A percentile compares a stretch with the other conserved stretches of the same genome.
These are phyloP conservation scores for Pseudogymnoascus sp. DNA, from an alignment of 2,329 filamentous ascomycete genomes.

Conservation along the genomic window DNA sequence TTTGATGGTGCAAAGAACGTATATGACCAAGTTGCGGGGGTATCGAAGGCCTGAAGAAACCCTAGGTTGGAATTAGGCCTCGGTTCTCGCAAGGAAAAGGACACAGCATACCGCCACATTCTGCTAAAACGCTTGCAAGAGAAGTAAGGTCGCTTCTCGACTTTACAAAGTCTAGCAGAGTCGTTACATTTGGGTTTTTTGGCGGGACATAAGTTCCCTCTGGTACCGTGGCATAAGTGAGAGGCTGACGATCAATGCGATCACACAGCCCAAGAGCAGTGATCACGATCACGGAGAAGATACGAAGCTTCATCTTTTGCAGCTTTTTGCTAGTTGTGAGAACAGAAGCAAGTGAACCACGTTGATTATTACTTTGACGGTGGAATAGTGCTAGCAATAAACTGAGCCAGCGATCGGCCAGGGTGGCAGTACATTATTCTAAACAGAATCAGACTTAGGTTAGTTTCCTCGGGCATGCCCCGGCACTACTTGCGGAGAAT, in stretches of 20 bases:
- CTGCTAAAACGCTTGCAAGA: slow-evolving; percentile 14
- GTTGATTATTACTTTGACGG: background rate
- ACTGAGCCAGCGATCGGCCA: background rate
- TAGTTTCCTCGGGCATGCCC: background rate
- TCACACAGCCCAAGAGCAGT: background rate
- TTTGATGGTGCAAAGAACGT: slow-evolving; percentile 29
- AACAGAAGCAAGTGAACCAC: background rate
- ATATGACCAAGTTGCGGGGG: slow-evolving; percentile 23
- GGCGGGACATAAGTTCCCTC: slow-evolving; percentile 5
- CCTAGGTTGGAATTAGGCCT: slow-evolving; percentile 15
- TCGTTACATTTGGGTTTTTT: slow-evolving; percentile 10
- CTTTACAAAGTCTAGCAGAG: slow-evolving; percentile 16
- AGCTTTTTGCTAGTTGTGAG: background rate
- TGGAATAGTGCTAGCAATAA: background rate
- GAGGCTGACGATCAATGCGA: slow-evolving; percentile 9
- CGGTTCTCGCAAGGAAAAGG: background rate
- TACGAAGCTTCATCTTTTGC: slow-evolving; percentile 9
- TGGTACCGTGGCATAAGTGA: slow-evolving; percentile 11
- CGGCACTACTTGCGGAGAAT: background rate
- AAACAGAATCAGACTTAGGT: background rate
- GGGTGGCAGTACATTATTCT: background rate
- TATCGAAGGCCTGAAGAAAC: slow-evolving; percentile 26
- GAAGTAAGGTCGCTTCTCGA: slow-evolving; percentile 14
- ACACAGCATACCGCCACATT: slow-evolving; percentile 13
- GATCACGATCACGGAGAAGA: background rate